These are phyloP conservation scores for Phytophthora nicotianae DNA, from an alignment of 352 stramenopile genomes.

Conservation along the genomic window DNA sequence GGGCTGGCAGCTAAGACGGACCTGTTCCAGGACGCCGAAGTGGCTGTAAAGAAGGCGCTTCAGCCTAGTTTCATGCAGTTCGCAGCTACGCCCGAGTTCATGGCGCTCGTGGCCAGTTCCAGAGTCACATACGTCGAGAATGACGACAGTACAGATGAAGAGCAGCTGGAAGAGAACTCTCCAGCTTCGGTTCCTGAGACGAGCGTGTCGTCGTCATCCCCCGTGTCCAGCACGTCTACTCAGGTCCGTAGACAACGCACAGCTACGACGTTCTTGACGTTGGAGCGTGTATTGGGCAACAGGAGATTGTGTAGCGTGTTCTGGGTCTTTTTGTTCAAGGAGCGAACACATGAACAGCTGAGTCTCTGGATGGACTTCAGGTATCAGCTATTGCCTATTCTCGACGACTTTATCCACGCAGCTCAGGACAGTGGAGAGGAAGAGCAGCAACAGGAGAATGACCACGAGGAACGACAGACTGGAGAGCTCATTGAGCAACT, in stretches of 20 bases:
- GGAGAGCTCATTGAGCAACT: slow-evolving; percentile 77
- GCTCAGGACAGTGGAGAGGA: slow-evolving; percentile 44
- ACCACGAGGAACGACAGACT: slow-evolving; percentile 37
- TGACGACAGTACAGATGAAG: slow-evolving; percentile 28
- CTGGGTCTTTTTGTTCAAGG: slow-evolving; percentile 89
- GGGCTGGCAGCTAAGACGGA: slow-evolving; percentile 76
- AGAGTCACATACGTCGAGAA: slow-evolving; percentile 52
- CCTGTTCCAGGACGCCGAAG: slow-evolving; percentile 78
- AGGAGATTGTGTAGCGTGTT: slow-evolving; percentile 84
- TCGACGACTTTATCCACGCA: slow-evolving; percentile 58
- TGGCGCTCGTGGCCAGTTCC: slow-evolving; percentile 56
- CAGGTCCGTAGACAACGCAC: slow-evolving; percentile 29
- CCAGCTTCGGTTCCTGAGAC: slow-evolving; percentile 1
- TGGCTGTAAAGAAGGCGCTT: slow-evolving; percentile 70
- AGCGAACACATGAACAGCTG: slow-evolving; percentile 78
- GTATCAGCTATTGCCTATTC: slow-evolving; percentile 69
- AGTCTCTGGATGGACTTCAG: slow-evolving; percentile 88
- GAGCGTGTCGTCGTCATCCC: slow-evolving; percentile 24
- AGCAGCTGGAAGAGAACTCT: slow-evolving; percentile 21
- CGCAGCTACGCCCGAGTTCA: slow-evolving; percentile 56
- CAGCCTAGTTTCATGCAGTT: slow-evolving; percentile 79
- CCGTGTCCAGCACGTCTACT: slow-evolving; percentile 27
- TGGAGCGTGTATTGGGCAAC: slow-evolving; percentile 78
- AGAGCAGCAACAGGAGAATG: slow-evolving; percentile 31
- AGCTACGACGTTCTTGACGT: slow-evolving; percentile 61